Base-by-base conservation (phyloP, 1,139 yeast species). In the Candida pseudoviswanathii region DNA sequence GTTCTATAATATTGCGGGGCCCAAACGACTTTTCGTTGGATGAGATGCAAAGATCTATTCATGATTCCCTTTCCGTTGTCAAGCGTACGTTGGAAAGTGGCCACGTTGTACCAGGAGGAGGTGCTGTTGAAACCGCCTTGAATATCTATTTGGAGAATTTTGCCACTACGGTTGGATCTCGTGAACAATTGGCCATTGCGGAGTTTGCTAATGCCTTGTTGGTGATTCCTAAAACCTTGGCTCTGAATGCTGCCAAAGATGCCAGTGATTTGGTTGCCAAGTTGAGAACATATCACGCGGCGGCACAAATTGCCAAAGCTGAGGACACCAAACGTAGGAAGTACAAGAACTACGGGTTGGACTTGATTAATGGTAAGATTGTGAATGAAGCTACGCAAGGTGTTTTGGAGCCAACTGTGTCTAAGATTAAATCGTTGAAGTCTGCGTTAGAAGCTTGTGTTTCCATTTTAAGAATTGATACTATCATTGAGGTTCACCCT, bases 401-500 rank as follows among this genome's bases (percentile, higher is more conserved):
- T 54, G 97, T 94, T 41, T 78, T 95, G 60, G 99, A 95, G 68
- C 99, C 99, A 52, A 89, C 97, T 29, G 80, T 94, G 65, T 86
- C 96, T 62, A 95, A 95, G 73, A 80, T 94, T 65, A 91, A 91
- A 71, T 86, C 97, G 21, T 82, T 95, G 66, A 92, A 95, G 72
- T 86, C 95, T 51, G 98, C 99, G 10, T 82, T 95, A 59, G 99
- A 95, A 74, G 99, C 99, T 2, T 94, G 99, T 72, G 86, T 95
- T 68, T 96, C 99, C 39, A 94, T 95, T 58, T 80, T 95, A 62
- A 86, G 99, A 78, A 95, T 95, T 64, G 99, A 95, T 70, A 95
- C 99, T 50, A 91, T 94, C 96, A 94, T 95, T 65, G 89, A 91
- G 49, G 97, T 95, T 52, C 95, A 92, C 60, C 99, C 99, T 30